phyloP scores from a whole-genome alignment of 345 rosid genomes.

The Ceriops tagal region DNA sequence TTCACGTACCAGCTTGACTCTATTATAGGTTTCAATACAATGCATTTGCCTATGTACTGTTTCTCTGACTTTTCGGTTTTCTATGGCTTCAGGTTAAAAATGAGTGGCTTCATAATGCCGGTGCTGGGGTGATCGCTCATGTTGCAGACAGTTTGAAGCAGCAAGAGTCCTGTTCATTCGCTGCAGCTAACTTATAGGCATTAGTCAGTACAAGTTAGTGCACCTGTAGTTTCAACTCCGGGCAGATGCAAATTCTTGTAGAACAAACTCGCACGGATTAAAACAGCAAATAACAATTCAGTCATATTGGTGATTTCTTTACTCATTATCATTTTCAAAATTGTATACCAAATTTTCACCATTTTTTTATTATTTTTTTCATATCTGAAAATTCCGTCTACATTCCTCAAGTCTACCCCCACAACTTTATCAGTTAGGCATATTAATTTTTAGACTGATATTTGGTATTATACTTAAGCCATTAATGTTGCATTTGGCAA shows the following conservation, averaged over 20 bases:
- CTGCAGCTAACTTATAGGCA: constrained; percentile 63
- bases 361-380: no score
- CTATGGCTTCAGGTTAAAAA: constrained; percentile 62
- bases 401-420: no score
- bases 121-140: constrained; percentile 86
- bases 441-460: no score
- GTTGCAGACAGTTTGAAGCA: constrained; percentile 90
- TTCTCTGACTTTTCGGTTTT: not conserved
- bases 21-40: not conserved
- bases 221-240: not conserved
- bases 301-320: not conserved
- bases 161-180: constrained; percentile 52
- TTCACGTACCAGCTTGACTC: constrained; percentile 49
- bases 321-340: no score
- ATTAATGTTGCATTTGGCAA: no score
- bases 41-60: not conserved
- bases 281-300: not conserved
- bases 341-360: no score
- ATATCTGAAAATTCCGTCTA: no score
- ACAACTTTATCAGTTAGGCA: no score
- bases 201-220: not conserved
- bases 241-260: not conserved
- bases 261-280: not conserved
- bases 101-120: constrained; percentile 80
- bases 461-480: no score